phyloP scores from a whole-genome alignment of 768 basidiomycete species.

The Trametes cubensis region DNA sequence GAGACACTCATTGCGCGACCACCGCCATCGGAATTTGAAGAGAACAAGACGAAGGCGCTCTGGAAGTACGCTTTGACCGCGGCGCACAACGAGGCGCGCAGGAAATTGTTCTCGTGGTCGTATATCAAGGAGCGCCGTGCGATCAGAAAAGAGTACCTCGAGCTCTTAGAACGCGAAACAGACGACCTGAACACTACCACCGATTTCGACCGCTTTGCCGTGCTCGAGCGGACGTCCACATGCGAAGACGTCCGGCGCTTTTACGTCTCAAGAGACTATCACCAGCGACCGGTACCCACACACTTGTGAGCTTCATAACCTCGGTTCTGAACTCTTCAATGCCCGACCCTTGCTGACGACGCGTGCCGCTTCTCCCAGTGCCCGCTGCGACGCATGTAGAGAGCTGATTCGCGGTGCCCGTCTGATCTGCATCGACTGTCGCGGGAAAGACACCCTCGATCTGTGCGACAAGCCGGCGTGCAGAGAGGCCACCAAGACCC shows the following conservation, averaged over 20 bases:
- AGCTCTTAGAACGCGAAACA: slow-evolving; percentile 32
- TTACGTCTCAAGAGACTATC: slow-evolving; percentile 13
- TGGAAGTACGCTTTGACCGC: slow-evolving; percentile 39
- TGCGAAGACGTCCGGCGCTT: slow-evolving; percentile 10
- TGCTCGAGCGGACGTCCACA: slow-evolving; percentile 10
- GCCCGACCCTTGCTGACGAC: no score
- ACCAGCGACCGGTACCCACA: background rate
- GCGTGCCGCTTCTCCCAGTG: slow-evolving; percentile 12
- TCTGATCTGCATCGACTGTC: slow-evolving; percentile 17
- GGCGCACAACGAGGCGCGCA: slow-evolving; percentile 28
- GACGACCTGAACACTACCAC: background rate
- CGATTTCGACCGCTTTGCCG: slow-evolving; percentile 8
- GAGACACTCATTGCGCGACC: slow-evolving; percentile 36
- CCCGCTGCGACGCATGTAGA: slow-evolving; percentile 23
- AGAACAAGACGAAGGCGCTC: slow-evolving; percentile 32
- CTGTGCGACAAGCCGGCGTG: slow-evolving; percentile 27
- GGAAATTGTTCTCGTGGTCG: slow-evolving; percentile 35
- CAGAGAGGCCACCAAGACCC: slow-evolving; percentile 5
- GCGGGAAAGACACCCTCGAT: slow-evolving; percentile 22
- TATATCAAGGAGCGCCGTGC: slow-evolving; percentile 36
- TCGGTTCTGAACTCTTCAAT: no score
- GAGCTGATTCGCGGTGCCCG: slow-evolving; percentile 22
- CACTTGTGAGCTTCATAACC: background rate
- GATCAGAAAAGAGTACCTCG: slow-evolving; percentile 33
- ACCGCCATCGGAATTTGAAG: slow-evolving; percentile 27